These are phyloP conservation scores for Leucaena leucocephala DNA, from an alignment of 306 rosid genomes.

Conservation along the genomic window DNA sequence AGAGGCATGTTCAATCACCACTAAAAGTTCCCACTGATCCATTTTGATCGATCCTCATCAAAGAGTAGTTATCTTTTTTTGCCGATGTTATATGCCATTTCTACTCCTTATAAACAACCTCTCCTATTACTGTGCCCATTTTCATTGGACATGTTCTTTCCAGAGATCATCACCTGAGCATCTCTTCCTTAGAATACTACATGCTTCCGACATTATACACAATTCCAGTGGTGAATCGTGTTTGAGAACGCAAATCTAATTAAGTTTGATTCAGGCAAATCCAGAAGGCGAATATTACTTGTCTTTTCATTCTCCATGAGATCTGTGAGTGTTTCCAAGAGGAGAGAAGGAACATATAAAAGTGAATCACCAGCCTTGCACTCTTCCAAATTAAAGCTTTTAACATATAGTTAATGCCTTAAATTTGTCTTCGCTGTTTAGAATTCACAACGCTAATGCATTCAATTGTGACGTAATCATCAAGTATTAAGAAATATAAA, in stretches of 20 bases:
- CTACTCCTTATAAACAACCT: conserved; percentile 61
- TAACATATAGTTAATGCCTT: background rate
- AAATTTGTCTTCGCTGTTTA: background rate
- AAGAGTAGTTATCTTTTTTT: conserved; percentile 30
- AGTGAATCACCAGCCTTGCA: background rate
- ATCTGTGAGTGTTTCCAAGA: background rate
- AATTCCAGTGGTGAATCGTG: conserved; percentile 64
- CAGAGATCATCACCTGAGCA: conserved; percentile 64
- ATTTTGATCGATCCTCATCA: conserved; percentile 26
- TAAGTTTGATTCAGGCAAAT: conserved; percentile 64
- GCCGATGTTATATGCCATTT: conserved; percentile 39
- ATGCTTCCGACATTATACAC: conserved; percentile 54
- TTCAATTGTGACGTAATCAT: too few relatives aligned
- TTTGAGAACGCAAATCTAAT: conserved; percentile 53
- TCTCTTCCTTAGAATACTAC: conserved; percentile 51
- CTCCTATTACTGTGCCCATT: conserved; percentile 59
- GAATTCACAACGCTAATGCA: too few relatives aligned
- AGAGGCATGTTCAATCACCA: conserved; percentile 39
- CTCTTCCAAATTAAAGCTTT: background rate
- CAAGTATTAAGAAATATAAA: too few relatives aligned
- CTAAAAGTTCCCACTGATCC: conserved; percentile 46
- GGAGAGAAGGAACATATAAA: background rate
- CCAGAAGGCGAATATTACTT: conserved; percentile 44
- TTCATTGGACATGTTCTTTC: conserved; percentile 52
- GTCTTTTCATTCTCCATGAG: conserved; percentile 41